Evolutionary conservation across 805 yeast genomes (phyloP), one percentile per base, ranked within the genome.

Genomic region (Torulaspora franciscae): DNA sequence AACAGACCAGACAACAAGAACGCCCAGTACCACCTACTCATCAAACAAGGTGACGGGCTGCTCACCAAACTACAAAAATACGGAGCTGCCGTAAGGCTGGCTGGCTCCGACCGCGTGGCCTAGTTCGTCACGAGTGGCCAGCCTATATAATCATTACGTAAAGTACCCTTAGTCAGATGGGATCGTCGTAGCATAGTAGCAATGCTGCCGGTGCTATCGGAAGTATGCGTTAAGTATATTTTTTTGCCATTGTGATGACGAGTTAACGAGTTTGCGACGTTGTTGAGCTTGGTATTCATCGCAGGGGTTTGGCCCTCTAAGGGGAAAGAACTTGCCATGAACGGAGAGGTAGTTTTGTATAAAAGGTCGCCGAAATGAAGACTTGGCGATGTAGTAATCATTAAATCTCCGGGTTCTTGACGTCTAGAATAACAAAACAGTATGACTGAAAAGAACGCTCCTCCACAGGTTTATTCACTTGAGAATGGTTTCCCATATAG

Each of bases 1-100:
- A 93, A 89, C 67, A 77, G 98, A 55, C 96, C 97, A 1, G 99
- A 93, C 65, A 89, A 85, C 70, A 93, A 93, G 69, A 91, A 93
- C 63, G 85, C 87, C 45, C 98, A 91, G 69, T 93, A 90, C 66
- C 95, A 89, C 63, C 67, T 73, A 51, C 75, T 93, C 59, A 81
- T 93, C 58, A 89, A 87, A 67, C 95, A 84, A 63, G 98, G 99
- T 51, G 99, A 93, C 62, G 80, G 82, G 2, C 73, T 93, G 58
- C 78, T 93, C 64, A 91, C 99, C 13, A 93, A 91, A 66, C 75
- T 93, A 61, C 99, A 93, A 66, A 93, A 90, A 66, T 93, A 91
- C 58, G 95, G 96, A 37, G 96, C 98, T 36, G 96, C 97, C 17
- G 98, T 93, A 40, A 85, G 95, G 65, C 76, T 93, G 58, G 84